Conservation (phyloP, 805 yeast genomes). For the Monosporozyma solicola region DNA sequence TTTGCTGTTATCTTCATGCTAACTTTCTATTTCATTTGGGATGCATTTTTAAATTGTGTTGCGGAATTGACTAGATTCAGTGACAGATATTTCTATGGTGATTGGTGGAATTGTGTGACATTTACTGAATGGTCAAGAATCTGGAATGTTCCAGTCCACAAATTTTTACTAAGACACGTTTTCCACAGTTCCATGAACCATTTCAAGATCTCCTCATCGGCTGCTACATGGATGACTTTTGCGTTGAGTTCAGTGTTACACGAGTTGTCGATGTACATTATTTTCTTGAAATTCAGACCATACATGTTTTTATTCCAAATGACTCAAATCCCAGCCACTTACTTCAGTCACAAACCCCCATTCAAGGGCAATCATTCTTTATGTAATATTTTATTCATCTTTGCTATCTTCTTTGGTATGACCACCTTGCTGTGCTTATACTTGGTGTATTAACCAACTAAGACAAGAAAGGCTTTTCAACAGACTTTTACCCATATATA, state of each 20-base stretch:
- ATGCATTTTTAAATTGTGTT: slow-evolving; percentile 76
- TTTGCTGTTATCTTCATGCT: slow-evolving; percentile 68
- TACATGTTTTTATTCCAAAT: slow-evolving; percentile 75
- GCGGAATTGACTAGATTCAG: slow-evolving; percentile 85
- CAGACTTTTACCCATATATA: not conserved
- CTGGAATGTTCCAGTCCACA: slow-evolving; percentile 94
- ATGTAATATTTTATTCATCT: slow-evolving; percentile 83
- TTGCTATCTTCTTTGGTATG: slow-evolving; percentile 86
- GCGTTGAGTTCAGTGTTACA: slow-evolving; percentile 75
- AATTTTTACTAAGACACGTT: slow-evolving; percentile 82
- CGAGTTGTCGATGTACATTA: slow-evolving; percentile 85
- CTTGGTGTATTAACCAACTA: slow-evolving; percentile 47
- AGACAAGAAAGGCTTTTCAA: not conserved
- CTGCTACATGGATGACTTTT: slow-evolving; percentile 74
- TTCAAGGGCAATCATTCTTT: slow-evolving; percentile 48
- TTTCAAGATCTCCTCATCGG: slow-evolving; percentile 49
- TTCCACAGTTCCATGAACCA: slow-evolving; percentile 84
- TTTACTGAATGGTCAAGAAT: slow-evolving; percentile 91
- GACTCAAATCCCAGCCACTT: slow-evolving; percentile 76
- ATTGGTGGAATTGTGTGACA: slow-evolving; percentile 95
- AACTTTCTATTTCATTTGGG: slow-evolving; percentile 90
- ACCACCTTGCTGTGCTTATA: slow-evolving; percentile 79
- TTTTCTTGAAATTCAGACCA: slow-evolving; percentile 75
- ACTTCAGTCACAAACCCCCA: slow-evolving; percentile 49
- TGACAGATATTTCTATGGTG: slow-evolving; percentile 87